A percentile compares a stretch with the other conserved stretches of the same genome.
Conservation (phyloP, 768 basidiomycete species). For the Pisolithus albus region DNA sequence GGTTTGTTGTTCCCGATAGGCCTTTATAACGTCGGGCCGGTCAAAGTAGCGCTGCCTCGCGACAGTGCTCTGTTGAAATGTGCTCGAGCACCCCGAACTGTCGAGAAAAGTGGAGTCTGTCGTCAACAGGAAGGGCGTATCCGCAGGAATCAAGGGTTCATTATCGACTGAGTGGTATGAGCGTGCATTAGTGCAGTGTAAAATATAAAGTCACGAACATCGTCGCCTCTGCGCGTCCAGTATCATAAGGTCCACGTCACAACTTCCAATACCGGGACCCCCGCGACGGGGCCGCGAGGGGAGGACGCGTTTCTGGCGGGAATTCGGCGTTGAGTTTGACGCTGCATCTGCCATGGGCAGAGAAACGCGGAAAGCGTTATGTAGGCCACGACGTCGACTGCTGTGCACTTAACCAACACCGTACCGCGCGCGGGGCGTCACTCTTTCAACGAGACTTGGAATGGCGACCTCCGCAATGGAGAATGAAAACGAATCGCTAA, state of each 20-base stretch:
- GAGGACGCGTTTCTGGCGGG: conserved; percentile 69
- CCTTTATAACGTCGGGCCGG: conserved; percentile 65
- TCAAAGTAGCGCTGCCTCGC: conserved; percentile 73
- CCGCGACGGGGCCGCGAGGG: conserved; percentile 77
- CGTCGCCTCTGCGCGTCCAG: conserved; percentile 73
- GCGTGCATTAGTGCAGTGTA: conserved; percentile 6
- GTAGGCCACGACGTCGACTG: conserved; percentile 4
- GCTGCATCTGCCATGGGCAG: conserved; percentile 29
- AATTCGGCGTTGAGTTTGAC: conserved; percentile 29
- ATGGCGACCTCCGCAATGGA: no score
- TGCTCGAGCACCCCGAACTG: conserved; percentile 27
- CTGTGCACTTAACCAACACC: conserved; percentile 5
- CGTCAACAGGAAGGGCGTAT: conserved; percentile 63
- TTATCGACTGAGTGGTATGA: conserved; percentile 50
- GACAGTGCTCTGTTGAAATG: conserved; percentile 45
- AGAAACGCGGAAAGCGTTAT: conserved; percentile 1
- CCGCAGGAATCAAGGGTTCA: conserved; percentile 61
- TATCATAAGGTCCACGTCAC: conserved; percentile 78
- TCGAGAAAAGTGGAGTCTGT: conserved; percentile 55
- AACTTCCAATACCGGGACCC: conserved; percentile 72
- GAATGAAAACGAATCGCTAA: no score
- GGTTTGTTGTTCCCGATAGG: conserved; percentile 58
- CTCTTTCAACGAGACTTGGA: no score
- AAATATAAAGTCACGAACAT: conserved; percentile 41
- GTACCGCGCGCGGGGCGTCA: no score